phyloP scores from a whole-genome alignment of 2,329 filamentous ascomycete species.

The Verticillium klebahnii region DNA sequence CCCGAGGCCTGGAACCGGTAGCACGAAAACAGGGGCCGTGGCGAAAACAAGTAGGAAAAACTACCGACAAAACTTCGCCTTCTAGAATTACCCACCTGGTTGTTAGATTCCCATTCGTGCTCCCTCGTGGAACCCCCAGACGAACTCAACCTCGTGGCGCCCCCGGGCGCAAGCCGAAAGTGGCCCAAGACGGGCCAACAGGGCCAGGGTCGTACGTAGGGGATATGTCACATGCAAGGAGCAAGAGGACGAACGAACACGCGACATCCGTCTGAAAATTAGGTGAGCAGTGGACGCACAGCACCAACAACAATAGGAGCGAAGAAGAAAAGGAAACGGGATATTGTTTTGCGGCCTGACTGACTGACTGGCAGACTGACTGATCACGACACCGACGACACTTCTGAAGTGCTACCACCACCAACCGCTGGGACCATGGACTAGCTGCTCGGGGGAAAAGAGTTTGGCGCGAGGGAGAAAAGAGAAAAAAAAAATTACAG shows the following conservation, averaged over 20 bases:
- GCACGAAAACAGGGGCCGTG: too few relatives aligned
- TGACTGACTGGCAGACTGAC: background rate
- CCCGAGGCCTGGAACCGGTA: too few relatives aligned
- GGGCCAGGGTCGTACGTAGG: background rate
- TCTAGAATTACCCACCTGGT: background rate
- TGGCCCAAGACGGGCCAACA: too few relatives aligned
- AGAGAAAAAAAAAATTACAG: conserved; percentile 11
- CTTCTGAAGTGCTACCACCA: background rate
- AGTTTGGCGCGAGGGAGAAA: background rate
- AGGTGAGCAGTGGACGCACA: background rate
- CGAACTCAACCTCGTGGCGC: background rate
- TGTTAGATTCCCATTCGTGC: background rate
- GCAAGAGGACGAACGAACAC: background rate
- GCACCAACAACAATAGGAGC: background rate
- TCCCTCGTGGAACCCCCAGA: background rate
- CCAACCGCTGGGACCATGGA: background rate
- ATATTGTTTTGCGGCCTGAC: background rate
- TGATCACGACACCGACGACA: background rate
- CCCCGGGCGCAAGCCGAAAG: background rate
- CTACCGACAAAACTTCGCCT: background rate
- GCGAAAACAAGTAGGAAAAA: background rate
- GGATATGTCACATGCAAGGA: background rate
- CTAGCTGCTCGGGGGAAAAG: background rate
- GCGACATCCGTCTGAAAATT: background rate
- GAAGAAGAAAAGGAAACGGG: background rate